These are phyloP conservation scores for Fusarium tricinctum DNA, from an alignment of 2,329 filamentous ascomycete genomes.

Conservation along the genomic window DNA sequence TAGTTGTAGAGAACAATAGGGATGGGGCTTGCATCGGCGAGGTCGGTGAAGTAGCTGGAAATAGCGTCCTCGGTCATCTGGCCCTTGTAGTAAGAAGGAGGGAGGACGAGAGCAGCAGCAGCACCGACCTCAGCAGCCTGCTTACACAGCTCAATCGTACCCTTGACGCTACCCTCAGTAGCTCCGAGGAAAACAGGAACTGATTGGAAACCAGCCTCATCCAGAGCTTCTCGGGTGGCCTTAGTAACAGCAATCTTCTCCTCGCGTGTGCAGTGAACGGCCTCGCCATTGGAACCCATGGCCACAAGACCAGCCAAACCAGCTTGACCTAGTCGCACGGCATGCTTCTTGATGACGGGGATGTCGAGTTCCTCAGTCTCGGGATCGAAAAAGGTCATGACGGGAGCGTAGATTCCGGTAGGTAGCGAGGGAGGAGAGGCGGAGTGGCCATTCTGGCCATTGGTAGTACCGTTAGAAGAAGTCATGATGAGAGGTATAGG, in stretches of 20 bases:
- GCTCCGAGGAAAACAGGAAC: conserved; percentile 88
- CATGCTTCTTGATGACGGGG: conserved; percentile 82
- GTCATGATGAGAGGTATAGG: conserved; percentile 44
- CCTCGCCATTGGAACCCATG: conserved; percentile 93
- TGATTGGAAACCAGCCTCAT: conserved; percentile 80
- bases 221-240: conserved; percentile 84
- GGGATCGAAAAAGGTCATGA: conserved; percentile 90
- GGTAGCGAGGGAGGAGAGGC: conserved; percentile 71
- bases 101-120: conserved; percentile 84
- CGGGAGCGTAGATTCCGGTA: conserved; percentile 88
- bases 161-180: conserved; percentile 84
- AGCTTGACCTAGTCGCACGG: conserved; percentile 80
- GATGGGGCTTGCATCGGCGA: conserved; percentile 81
- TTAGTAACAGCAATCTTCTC: conserved; percentile 82
- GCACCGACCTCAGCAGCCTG: conserved; percentile 77
- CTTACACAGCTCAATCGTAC: conserved; percentile 81
- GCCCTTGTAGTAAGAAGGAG: conserved; percentile 85
- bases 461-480: conserved; percentile 41
- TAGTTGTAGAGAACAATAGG: conserved; percentile 94
- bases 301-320: conserved; percentile 86
- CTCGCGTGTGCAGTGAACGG: conserved; percentile 82
- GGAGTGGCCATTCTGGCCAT: conserved; percentile 44
- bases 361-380: conserved; percentile 89
- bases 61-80: conserved; percentile 82
- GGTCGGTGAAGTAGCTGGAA: conserved; percentile 78